Base-by-base conservation (phyloP, 2,329 filamentous ascomycete species). In the Zasmidium citrigriseum region DNA sequence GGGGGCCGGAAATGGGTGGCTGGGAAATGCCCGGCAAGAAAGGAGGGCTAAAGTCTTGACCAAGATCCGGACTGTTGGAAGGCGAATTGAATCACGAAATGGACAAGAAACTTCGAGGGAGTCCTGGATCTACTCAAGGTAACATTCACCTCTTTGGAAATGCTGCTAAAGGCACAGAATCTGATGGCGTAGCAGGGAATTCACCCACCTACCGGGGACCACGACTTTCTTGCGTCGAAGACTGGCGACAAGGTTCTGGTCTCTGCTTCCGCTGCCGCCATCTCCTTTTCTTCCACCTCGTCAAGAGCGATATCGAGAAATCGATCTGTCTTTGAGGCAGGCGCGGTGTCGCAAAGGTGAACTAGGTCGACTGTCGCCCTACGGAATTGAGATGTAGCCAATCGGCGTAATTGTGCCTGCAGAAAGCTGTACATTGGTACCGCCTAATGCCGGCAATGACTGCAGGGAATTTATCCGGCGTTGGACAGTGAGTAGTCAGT, bases 341-440 rank as follows among this genome's bases (percentile, higher is more conserved):
- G 14, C 14, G 14, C 34, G 34, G 34, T 41, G 34, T 41, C 14
- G 12, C 34, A 41, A 46, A 55, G 53, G 53, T 44, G 20, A 46
- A 55, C 46, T 23, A 55, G 53, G 53, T 44, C 29, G 53, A 55
- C 46, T 23, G 53, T 55, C 53, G 27, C 53, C 53, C 53, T 55
- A 22, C 52, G 46, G 21, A 10, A 47, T 47, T 25, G 5, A 11
- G n/a, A 22, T 16, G 4, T 5, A 22, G 45, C 20, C 45, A 22
- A 47, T 47, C 45, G 45, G 45, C 20, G 23, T 47, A 47, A 47
- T 24, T 47, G 4, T 47, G 34, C 34, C 45, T 16, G 45, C 45
- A 11, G 45, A 47, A 47, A 11, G 24, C 9, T 7, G 9, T 7
- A 23, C 11, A 12, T 25, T 21, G n/a, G 21, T 49, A 9, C 47